Evolutionary conservation across 306 rosid species (phyloP).

Genomic region (Cicer pinnatifidum): DNA sequence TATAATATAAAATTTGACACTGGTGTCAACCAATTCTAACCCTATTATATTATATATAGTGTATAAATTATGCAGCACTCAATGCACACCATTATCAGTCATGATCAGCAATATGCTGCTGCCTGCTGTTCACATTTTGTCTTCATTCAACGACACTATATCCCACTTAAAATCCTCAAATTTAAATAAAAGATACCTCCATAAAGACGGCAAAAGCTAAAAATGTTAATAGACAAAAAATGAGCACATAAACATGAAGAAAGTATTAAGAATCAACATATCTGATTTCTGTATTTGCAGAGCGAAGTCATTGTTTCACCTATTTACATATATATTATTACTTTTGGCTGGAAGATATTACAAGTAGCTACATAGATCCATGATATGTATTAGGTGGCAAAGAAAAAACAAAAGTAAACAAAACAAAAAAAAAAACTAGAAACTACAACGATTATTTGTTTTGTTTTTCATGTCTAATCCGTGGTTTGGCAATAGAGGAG

Average conservation of each 20-base stretch:
- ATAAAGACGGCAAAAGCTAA: constrained; percentile 10
- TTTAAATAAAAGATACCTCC: constrained; percentile 19
- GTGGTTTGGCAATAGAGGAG: constrained; percentile 27
- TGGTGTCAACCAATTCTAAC: too few relatives aligned
- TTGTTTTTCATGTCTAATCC: constrained; percentile 23
- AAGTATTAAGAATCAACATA: not conserved
- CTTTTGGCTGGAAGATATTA: constrained; percentile 9
- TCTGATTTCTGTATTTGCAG: not conserved
- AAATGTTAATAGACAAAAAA: not conserved
- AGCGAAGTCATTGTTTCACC: constrained; percentile 38
- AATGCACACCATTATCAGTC: constrained; percentile 16
- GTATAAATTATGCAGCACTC: constrained; percentile 1
- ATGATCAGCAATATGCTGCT: constrained; percentile 35
- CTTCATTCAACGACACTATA: constrained; percentile 33
- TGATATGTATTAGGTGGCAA: constrained; percentile 39
- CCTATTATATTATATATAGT: not conserved
- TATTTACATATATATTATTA: constrained; percentile 38
- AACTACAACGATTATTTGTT: constrained; percentile 32
- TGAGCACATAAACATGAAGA: not conserved
- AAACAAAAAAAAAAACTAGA: constrained; percentile 19
- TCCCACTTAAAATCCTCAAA: not conserved
- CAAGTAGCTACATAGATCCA: constrained; percentile 37
- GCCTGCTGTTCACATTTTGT: constrained; percentile 26
- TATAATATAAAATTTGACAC: too few relatives aligned
- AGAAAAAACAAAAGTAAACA: constrained; percentile 17